phyloP scores from a whole-genome alignment of 176 grass and related monocot genomes.

The Panicum miliaceum region DNA sequence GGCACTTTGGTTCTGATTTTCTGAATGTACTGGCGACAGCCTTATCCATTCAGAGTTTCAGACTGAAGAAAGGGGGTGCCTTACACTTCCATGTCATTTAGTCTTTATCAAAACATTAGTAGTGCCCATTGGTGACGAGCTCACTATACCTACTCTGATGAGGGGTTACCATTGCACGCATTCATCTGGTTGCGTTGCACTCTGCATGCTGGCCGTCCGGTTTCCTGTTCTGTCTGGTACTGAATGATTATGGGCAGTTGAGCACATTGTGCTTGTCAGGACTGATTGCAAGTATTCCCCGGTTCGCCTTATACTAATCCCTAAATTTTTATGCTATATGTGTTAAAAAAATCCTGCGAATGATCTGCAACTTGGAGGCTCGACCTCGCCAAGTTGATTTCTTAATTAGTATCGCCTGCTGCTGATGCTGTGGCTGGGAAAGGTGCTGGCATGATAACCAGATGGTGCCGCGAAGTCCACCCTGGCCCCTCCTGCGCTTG shows the following conservation, averaged over 20 bases:
- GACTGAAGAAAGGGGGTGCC: background rate
- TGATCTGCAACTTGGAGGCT: slow-evolving; percentile 41
- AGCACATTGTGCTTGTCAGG: slow-evolving; percentile 24
- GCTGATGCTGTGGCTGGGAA: slow-evolving; percentile 5
- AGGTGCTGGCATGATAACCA: background rate
- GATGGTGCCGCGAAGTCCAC: slow-evolving; percentile 31
- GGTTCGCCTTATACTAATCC: background rate
- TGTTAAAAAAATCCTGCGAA: background rate
- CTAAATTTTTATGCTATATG: background rate
- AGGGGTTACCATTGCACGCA: background rate
- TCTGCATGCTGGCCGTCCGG: background rate
- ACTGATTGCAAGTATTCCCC: background rate
- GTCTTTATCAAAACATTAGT: background rate
- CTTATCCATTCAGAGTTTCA: background rate
- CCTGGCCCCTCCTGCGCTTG: background rate
- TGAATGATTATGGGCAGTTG: slow-evolving; percentile 17
- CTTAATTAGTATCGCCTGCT: background rate
- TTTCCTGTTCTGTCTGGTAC: slow-evolving; percentile 12
- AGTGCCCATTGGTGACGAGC: background rate
- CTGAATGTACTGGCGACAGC: background rate
- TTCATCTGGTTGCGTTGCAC: slow-evolving; percentile 19
- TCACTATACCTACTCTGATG: background rate
- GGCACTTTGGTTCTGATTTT: slow-evolving; percentile 20
- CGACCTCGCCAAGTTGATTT: background rate
- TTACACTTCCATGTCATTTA: background rate